phyloP scores from a whole-genome alignment of 345 rosid species.

The Linum trigynum region DNA sequence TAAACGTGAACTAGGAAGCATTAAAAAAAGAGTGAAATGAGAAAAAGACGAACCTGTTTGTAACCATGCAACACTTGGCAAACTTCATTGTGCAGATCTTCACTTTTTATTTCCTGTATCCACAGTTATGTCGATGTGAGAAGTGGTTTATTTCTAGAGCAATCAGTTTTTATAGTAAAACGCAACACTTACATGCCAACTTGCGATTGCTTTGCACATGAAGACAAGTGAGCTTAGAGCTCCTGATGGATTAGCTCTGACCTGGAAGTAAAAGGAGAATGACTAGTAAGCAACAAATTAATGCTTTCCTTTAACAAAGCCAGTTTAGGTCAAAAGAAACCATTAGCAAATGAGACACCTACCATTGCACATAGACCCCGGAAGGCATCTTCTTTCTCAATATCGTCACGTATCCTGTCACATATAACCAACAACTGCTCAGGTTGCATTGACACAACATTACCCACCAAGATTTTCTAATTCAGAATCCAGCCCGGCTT shows the following conservation, averaged over 20 bases:
- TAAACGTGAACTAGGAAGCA: not conserved
- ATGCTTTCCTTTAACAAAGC: not conserved
- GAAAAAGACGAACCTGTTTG: constrained; percentile 47
- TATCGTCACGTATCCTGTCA: constrained; percentile 89
- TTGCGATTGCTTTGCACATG: constrained; percentile 85
- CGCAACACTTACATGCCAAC: constrained; percentile 78
- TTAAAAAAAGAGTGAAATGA: not conserved
- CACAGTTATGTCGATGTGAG: not conserved
- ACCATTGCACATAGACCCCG: constrained; percentile 97
- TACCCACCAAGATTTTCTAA: constrained; percentile 6
- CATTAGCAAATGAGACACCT: constrained; percentile 11
- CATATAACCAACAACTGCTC: not conserved
- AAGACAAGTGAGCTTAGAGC: constrained; percentile 78
- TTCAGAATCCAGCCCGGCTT: constrained; percentile 20
- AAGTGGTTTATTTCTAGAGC: not conserved
- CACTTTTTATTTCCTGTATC: constrained; percentile 70
- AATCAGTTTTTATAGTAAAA: not conserved
- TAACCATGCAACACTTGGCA: constrained; percentile 87
- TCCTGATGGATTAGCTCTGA: constrained; percentile 83
- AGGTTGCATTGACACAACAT: not conserved
- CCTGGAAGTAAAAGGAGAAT: constrained; percentile 35
- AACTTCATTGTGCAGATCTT: constrained; percentile 78
- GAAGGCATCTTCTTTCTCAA: constrained; percentile 97
- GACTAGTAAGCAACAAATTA: not conserved
- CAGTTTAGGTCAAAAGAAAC: not conserved